Evolutionary conservation across 129 eudicot species (phyloP).

Genomic region (Artemisia tridentata): DNA sequence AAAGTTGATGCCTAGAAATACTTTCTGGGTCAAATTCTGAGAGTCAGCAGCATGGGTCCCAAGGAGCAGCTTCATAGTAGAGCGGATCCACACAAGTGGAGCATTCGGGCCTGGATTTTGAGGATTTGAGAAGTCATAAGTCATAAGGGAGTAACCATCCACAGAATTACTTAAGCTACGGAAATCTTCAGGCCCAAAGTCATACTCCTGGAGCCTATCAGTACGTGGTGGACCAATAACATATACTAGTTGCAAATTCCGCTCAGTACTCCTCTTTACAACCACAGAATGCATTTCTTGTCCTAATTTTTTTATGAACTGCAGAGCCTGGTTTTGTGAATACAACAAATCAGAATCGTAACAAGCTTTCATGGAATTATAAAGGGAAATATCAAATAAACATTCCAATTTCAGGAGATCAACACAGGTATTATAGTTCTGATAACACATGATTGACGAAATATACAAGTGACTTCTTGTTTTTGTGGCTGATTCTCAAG

Average conservation of each 20-base stretch:
- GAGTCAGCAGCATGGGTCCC: conserved; percentile 21
- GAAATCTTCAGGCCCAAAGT: conserved; percentile 89
- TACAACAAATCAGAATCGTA: conserved; percentile 10
- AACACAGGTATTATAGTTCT: background rate
- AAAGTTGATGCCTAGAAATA: conserved; percentile 85
- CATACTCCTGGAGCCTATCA: conserved; percentile 62
- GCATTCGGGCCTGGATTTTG: conserved; percentile 97
- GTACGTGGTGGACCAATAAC: conserved; percentile 92
- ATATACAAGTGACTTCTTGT: background rate
- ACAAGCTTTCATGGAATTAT: background rate
- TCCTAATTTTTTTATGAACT: conserved; percentile 68
- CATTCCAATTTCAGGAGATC: conserved; percentile 1
- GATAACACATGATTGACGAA: background rate
- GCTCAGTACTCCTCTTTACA: conserved; percentile 36
- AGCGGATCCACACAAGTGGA: conserved; percentile 82
- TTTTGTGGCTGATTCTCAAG: conserved; percentile 1
- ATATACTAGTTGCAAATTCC: conserved; percentile 63
- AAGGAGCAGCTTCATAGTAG: conserved; percentile 58
- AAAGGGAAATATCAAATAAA: background rate
- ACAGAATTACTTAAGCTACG: conserved; percentile 57
- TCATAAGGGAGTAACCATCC: conserved; percentile 98
- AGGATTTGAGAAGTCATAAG: conserved; percentile 89
- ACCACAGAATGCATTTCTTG: conserved; percentile 63
- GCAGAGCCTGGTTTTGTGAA: conserved; percentile 62
- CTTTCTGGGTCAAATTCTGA: conserved; percentile 50